phyloP scores from a whole-genome alignment of 106 monocot species.

The Cymbidium sinense region DNA sequence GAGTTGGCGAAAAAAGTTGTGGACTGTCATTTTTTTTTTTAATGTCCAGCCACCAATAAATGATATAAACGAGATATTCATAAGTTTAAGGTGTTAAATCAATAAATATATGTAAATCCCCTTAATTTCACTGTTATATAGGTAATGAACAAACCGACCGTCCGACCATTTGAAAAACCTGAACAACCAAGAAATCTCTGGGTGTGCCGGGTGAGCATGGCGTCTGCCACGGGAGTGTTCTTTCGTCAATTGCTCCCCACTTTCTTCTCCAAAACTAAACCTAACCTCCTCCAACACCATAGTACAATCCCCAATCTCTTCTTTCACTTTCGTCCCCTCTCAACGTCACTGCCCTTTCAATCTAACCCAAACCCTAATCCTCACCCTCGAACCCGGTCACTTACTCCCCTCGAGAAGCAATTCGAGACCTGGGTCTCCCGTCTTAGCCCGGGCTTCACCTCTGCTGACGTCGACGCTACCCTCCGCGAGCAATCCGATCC shows the following conservation, averaged over 20 bases:
- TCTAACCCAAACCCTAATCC: background rate
- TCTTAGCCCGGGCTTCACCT: constrained; percentile 60
- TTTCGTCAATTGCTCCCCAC: background rate
- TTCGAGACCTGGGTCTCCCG: constrained; percentile 52
- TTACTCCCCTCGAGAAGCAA: constrained; percentile 44
- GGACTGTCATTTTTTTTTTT: too few species aligned
- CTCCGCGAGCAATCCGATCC: constrained; percentile 50
- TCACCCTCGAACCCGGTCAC: constrained; percentile 18
- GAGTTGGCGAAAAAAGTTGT: too few species aligned
- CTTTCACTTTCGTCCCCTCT: background rate
- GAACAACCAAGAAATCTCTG: too few species aligned
- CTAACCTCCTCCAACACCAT: background rate
- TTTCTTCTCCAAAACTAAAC: background rate
- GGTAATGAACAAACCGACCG: too few species aligned
- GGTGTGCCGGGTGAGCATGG: too few species aligned
- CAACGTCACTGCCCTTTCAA: background rate
- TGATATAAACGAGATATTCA: too few species aligned
- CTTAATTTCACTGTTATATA: too few species aligned
- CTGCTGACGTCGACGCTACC: constrained; percentile 42
- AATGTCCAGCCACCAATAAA: too few species aligned
- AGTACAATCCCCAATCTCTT: background rate
- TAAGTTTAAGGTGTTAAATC: too few species aligned
- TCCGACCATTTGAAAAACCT: too few species aligned
- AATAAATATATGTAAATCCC: too few species aligned
- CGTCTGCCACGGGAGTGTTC: background rate